Base-by-base conservation (phyloP, 2,329 filamentous ascomycete genomes). In the Pseudogymnoascus sp. region DNA sequence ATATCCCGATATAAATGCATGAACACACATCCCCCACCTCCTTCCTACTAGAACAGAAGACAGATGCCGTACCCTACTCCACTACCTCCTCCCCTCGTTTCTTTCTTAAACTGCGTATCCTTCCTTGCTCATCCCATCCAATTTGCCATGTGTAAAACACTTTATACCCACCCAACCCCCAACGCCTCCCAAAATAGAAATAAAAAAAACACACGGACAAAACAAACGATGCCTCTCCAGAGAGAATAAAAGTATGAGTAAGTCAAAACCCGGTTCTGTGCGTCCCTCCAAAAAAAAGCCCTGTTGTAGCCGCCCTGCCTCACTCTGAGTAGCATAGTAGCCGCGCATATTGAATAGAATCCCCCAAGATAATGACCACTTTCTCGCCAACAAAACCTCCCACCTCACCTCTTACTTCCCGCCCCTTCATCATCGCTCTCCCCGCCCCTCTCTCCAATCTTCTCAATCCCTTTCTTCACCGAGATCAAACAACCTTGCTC, bases 401-500 rank as follows among this genome's bases (percentile, higher is more conserved):
- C 50, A 18, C 4, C 14, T 56, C 50, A 56, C 28, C 50, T 21
- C n/a, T 34, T 56, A 34, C 25, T 56, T 34, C 25, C 50, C 28
- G 28, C 28, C 4, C 50, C 50, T 3, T 56, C 50, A 34, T 56
- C 65, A 65, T 63, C 73, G 14, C 59, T 60, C 3, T 60, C 59
- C 34, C 59, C 34, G 4, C 73, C 64, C 71, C 65, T 36, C 31
- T 68, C 74, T 14, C 77, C 59, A 38, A 60, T 78, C 74, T 84
- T 86, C 64, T 91, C 88, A 68, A 90, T 92, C 12, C 90, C 90
- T 73, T 93, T 95, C 77, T 93, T 93, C 66, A 93, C 90, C 37
- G 90, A 90, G 66, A 95, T 92, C 60, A 91, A 86, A 70, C 90
- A 90, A 3, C 90, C 90, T 75, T 93, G 90, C 70, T 89, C 81